Base-by-base conservation (phyloP, 192 early-diverging fungal genomes). In the Entomortierella chlamydospora region DNA sequence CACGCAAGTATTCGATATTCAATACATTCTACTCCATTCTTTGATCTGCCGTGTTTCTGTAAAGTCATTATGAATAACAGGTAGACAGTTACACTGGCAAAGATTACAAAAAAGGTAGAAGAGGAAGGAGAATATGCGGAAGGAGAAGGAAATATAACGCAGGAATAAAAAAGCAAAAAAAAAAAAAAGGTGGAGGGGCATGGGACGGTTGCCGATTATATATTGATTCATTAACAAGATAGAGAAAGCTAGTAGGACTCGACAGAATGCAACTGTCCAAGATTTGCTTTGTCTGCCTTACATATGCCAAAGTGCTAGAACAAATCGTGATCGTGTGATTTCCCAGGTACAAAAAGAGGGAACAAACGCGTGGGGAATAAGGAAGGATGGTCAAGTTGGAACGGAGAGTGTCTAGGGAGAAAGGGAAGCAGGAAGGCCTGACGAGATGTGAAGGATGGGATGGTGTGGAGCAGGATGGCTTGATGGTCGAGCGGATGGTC, bases 341-440 rank as follows among this genome's bases (percentile, higher is more conserved):
- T 57, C n/a, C 41, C 54, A n/a, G 45, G 2, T 45, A 20, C 50
- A 17, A 57, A 31, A 22, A 29, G 30, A 18, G n/a, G 45, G 64
- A 56, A 31, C 41, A 34, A 37, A 59, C 49, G 67, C 58, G 57
- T 59, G 23, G 47, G 29, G 67, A 28, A 20, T 6, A 56, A 45
- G 18, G 52, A 28, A 55, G 10, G 28, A 18, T 42, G 52, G 33
- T 29, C 37, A 66, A 66, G 52, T 52, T 57, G 64, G 64, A 66
- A 66, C 64, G 50, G 56, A 55, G 10, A 45, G 30, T 26, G 57
- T 37, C 58, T 59, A 69, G 67, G 67, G 67, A 69, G 58, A 69
- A 69, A 69, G 58, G 67, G 67, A 69, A 69, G 67, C 20, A 69
- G 57, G 67, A 69, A 69, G 67, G 56, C 45, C 45, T 28, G 39